These are phyloP conservation scores for Juncus effusus DNA, from an alignment of 176 grass and related monocot genomes.

Conservation along the genomic window DNA sequence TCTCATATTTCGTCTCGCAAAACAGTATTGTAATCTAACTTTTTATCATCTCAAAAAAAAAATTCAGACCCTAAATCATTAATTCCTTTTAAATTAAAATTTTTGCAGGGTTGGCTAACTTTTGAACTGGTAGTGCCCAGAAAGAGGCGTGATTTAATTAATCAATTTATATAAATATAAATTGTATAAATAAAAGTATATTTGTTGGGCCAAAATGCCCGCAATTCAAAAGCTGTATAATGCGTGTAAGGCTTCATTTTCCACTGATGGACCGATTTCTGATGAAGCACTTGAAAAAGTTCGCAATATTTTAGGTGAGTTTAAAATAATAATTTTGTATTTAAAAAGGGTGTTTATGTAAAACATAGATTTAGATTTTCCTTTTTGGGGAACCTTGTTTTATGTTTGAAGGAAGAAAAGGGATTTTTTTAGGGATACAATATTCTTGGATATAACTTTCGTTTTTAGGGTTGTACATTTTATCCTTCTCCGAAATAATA, in stretches of 20 bases:
- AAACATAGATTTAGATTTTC: neutral
- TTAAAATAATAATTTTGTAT: neutral
- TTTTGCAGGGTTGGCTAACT: neutral
- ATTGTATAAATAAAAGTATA: neutral
- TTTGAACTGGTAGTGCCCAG: conserved; percentile 1
- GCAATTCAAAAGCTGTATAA: conserved; percentile 75
- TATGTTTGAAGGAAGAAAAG: conserved; percentile 1
- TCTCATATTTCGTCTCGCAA: too few species aligned
- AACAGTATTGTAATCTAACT: too few species aligned
- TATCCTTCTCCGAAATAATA: too few species aligned
- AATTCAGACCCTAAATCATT: neutral
- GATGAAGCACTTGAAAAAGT: conserved; percentile 85
- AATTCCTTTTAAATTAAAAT: conserved; percentile 10
- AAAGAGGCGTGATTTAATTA: conserved; percentile 15
- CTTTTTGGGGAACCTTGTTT: too few species aligned
- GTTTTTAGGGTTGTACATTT: too few species aligned
- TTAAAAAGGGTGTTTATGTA: too few species aligned
- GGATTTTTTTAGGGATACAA: too few species aligned
- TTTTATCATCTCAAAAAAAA: too few species aligned
- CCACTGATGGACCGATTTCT: conserved; percentile 68
- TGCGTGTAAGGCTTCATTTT: conserved; percentile 81
- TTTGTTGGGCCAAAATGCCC: conserved; percentile 57
- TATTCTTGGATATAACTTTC: too few species aligned
- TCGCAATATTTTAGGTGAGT: conserved; percentile 72
- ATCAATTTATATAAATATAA: neutral